These are phyloP conservation scores for Pilobolus umbonatus DNA, from an alignment of 192 early-diverging fungal genomes.

Conservation along the genomic window DNA sequence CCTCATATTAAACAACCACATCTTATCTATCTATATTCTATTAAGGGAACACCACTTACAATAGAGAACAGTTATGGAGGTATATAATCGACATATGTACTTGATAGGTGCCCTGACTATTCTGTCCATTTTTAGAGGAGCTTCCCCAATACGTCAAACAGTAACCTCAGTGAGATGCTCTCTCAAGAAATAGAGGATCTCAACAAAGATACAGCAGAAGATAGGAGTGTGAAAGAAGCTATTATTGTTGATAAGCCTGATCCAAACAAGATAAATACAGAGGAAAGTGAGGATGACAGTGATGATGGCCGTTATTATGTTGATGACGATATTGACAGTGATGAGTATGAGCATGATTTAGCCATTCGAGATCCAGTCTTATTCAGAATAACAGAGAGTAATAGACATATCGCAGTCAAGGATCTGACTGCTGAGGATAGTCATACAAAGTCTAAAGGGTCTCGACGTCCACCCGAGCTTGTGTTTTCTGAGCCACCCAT, in stretches of 20 bases:
- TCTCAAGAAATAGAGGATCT: slow-evolving; percentile 29
- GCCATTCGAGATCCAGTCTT: slow-evolving; percentile 28
- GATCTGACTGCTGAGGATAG: background rate
- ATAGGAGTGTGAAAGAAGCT: slow-evolving; percentile 24
- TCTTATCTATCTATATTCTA: too few species aligned
- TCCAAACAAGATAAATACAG: slow-evolving; percentile 21
- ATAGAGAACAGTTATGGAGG: too few species aligned
- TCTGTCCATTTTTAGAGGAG: too few species aligned
- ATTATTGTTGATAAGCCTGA: slow-evolving; percentile 29
- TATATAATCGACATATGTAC: too few species aligned
- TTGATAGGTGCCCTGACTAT: too few species aligned
- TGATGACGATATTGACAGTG: slow-evolving; percentile 16
- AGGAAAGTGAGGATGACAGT: slow-evolving; percentile 16
- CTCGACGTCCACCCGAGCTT: slow-evolving; percentile 7
- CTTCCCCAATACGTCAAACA: too few species aligned
- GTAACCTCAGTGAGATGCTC: slow-evolving; percentile 13
- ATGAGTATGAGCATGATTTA: slow-evolving; percentile 24
- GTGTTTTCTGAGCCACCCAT: slow-evolving; percentile 14
- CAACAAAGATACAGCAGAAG: slow-evolving; percentile 28
- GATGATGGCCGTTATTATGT: background rate
- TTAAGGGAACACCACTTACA: too few species aligned
- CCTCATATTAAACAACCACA: too few species aligned
- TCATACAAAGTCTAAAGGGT: slow-evolving; percentile 2
- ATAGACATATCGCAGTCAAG: slow-evolving; percentile 27
- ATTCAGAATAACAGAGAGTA: slow-evolving; percentile 30